Conservation (phyloP, 192 early-diverging fungal species). For the Phlyctochytrium bullatum region DNA sequence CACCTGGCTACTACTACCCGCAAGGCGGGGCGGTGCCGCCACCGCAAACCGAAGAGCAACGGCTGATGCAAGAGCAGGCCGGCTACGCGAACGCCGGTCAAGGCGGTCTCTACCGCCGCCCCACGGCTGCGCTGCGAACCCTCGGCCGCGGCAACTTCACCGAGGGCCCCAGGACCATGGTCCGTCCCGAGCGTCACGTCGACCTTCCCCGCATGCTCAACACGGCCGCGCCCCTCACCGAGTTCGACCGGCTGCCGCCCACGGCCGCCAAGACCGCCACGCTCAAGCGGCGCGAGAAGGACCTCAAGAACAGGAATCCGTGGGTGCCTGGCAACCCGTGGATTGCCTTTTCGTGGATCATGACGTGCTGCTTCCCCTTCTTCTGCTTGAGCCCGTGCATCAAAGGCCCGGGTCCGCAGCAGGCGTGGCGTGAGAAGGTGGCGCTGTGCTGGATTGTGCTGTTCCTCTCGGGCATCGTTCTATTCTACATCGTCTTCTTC, state of each 20-base stretch:
- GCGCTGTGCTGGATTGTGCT: constrained; percentile 5
- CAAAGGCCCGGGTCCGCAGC: constrained; percentile 31
- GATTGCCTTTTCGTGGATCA: constrained; percentile 30
- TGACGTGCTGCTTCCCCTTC: constrained; percentile 43
- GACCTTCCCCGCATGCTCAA: background rate
- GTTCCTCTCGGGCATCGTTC: constrained; percentile 25
- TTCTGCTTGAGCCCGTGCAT: constrained; percentile 22
- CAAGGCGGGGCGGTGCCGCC: no score
- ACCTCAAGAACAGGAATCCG: no score
- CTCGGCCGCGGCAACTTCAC: background rate
- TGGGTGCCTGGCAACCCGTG: constrained; percentile 16
- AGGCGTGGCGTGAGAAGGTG: constrained; percentile 60
- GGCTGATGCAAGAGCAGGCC: no score
- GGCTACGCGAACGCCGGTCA: no score
- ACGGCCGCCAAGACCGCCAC: background rate
- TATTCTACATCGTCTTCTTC: constrained; percentile 74
- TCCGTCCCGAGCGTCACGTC: background rate
- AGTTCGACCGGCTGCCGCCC: background rate
- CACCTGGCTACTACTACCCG: no score
- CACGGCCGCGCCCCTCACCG: background rate
- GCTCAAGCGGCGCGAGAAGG: background rate
- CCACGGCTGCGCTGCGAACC: background rate
- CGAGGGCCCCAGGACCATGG: background rate
- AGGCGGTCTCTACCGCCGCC: background rate
- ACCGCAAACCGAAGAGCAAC: background rate